Evolutionary conservation across 352 stramenopile genomes (phyloP).

Genomic region (Phytophthora ohioensis): DNA sequence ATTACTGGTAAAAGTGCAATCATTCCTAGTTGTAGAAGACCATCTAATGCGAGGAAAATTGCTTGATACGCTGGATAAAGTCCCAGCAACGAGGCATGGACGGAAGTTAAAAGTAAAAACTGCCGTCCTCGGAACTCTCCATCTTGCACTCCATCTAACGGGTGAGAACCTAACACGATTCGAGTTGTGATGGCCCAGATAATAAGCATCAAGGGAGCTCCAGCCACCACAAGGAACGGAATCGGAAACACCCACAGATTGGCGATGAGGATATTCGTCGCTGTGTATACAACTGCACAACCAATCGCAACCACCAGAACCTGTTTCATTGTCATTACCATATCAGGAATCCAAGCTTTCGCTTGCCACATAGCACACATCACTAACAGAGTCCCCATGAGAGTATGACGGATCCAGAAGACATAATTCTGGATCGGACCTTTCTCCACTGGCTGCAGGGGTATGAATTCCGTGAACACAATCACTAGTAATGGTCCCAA

Average conservation of each 20-base stretch:
- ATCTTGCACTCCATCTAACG: constrained; percentile 18
- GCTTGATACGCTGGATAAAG: constrained; percentile 52
- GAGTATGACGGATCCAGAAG: constrained; percentile 39
- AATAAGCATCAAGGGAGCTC: constrained; percentile 33
- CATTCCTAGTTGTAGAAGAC: constrained; percentile 27
- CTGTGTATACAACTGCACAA: constrained; percentile 18
- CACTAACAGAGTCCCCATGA: constrained; percentile 17
- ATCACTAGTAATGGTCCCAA: constrained; percentile 28
- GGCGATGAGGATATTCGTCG: constrained; percentile 30
- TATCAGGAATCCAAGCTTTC: constrained; percentile 35
- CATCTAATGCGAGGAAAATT: constrained; percentile 31
- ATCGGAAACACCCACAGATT: constrained; percentile 48
- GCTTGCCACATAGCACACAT: constrained; percentile 24
- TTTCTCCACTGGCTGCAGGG: constrained; percentile 16
- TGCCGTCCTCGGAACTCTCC: constrained; percentile 27
- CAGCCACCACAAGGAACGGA: constrained; percentile 44
- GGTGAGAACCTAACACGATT: constrained; percentile 26
- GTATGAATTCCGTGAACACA: constrained; percentile 27
- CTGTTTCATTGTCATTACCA: constrained; percentile 23
- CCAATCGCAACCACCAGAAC: constrained; percentile 23
- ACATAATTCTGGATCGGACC: constrained; percentile 33
- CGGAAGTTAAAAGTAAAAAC: constrained; percentile 27
- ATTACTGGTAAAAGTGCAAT: constrained; percentile 40
- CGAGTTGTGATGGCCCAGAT: constrained; percentile 26
- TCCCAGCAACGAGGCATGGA: constrained; percentile 38